Base-by-base conservation (phyloP, 2,329 filamentous ascomycete species). In the Alternaria ventricosa region DNA sequence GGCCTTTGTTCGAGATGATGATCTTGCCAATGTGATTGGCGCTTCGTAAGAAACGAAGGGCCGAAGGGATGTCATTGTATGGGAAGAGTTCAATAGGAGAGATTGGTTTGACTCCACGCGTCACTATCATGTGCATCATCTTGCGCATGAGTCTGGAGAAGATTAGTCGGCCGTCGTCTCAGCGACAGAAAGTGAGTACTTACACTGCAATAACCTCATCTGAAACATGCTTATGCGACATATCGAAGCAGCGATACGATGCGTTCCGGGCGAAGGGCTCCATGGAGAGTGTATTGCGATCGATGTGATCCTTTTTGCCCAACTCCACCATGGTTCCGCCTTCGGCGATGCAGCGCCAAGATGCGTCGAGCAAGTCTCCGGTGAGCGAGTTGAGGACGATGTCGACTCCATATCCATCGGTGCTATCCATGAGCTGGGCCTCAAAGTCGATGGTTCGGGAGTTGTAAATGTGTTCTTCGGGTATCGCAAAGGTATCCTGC, bases 21-120 rank as follows among this genome's bases (percentile, higher is more conserved):
- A 83, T 67, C 66, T 83, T 83, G 8, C 82, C 82, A 3, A 78
- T 75, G 54, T 82, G 80, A 12, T 73, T 74, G 0, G 81, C 79
- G 10, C 68, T 59, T 22, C 76, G 76, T 45, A 83, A 15, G 30
- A 33, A 33, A 33, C 30, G 30, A 12, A 33, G 30, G 30, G 30
- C 30, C 30, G 30, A 33, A 33, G 30, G 30, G 30, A 33, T 33
- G 30, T 33, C 30, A 33, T 33, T 33, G 30, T 33, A 33, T 33
- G 30, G 30, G 12, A 33, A 33, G 30, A 33, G 30, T 33, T 13
- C 30, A 33, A 33, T 15, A 33, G 30, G 30, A 4, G 30, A 33
- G 30, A 33, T 15, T 33, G 30, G 30, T 33, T 33, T 33, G 30
- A 33, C 30, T 33, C 30, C 30, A 33, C 30, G 30, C 30, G 30